Evolutionary conservation across 1,139 yeast genomes (phyloP), one percentile per base, ranked within the genome.

Genomic region (Pichia sp.): DNA sequence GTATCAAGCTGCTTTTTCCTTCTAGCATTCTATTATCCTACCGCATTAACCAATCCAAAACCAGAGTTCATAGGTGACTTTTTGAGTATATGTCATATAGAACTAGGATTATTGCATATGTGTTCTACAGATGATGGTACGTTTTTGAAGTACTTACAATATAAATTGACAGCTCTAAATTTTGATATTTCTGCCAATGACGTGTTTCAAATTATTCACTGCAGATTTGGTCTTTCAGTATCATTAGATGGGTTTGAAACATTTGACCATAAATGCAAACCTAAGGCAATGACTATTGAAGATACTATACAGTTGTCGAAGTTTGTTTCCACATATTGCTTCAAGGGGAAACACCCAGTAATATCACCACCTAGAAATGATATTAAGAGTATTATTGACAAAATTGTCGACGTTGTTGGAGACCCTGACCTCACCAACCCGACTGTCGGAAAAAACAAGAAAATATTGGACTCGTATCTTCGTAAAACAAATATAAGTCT

Each of bases 361-460:
- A 73, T 80, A 8, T 70, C 75, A 15, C 71, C 75, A 2, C 82
- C 85, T 0, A 82, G 86, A 61, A 81, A 82, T 15, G 96, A 92
- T 57, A 72, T 89, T 51, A 89, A 90, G 60, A 74, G 75, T n/a
- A 81, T 87, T 1, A 71, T 93, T 43, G 98, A 92, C 60, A 80
- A 76, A 44, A 77, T 92, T 51, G 82, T 82, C 60, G 89, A 85
- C 16, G 86, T 86, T 0, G 70, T 90, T 34, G 96, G 95, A 0
- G 85, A 82, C 49, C 89, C 90, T 0, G 78, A 78, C 43, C 36
- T 48, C 4, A 64, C 64, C 8, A 70, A 70, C 53, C 69, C 68
- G 2, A 61, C 67, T 0, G 64, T 83, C 0, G 65, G 67, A 2
- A 71, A 77, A 19, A 85, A 85, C 61, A 67, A 68, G 11, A 72